Conservation (phyloP, 2,329 filamentous ascomycete species). For the Ciborinia camelliae region DNA sequence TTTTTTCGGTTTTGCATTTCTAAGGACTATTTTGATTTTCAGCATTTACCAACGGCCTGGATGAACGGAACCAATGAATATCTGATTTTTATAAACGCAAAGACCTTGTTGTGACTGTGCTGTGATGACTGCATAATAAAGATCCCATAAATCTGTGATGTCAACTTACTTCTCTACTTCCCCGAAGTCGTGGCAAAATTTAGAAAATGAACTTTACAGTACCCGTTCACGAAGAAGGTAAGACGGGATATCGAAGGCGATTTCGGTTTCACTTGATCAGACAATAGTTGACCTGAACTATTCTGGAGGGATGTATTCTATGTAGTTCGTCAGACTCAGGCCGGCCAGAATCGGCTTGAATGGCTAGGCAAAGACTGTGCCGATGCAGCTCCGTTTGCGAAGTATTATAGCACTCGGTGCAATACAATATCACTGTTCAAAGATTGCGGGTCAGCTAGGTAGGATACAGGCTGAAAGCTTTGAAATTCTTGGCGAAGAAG, state of each 20-base stretch:
- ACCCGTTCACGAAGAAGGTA: not conserved
- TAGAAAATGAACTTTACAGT: not conserved
- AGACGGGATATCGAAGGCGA: not conserved
- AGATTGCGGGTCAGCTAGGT: not conserved
- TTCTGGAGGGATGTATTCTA: no score
- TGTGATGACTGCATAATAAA: not conserved
- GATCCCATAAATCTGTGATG: not conserved
- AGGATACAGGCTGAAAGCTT: conserved; percentile 9
- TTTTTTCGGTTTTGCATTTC: not conserved
- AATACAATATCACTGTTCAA: not conserved
- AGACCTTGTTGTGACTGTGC: not conserved
- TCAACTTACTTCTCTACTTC: not conserved
- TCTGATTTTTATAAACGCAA: not conserved
- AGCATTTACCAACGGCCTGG: not conserved
- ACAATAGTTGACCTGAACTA: not conserved
- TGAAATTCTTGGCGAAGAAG: not conserved
- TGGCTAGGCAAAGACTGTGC: not conserved
- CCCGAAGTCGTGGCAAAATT: not conserved
- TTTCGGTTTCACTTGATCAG: not conserved
- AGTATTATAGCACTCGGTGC: conserved; percentile 8
- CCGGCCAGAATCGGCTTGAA: not conserved
- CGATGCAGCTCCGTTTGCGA: not conserved
- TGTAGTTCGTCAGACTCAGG: not conserved
- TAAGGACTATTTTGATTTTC: not conserved
- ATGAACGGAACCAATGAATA: not conserved